Base-by-base conservation (phyloP, 768 basidiomycete species). In the Tricholoma flavovirens region DNA sequence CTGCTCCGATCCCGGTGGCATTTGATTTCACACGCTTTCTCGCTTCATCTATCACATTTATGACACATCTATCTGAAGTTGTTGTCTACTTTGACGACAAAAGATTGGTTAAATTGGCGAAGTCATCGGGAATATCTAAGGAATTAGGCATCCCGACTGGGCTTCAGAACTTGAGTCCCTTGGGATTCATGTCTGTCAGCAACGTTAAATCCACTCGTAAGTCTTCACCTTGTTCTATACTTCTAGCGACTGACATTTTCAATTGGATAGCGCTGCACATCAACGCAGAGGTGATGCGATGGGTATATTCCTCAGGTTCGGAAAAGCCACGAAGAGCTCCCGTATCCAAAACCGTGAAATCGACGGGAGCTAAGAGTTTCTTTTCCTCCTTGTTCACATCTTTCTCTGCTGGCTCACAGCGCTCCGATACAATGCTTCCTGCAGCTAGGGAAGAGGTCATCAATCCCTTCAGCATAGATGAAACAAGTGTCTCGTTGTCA, bases 11-110 rank as follows among this genome's bases (percentile, higher is more conserved):
- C 56, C 93, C 92, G 0, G 77, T 82, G 15, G 79, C 89, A 6
- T 90, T 95, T 59, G 93, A 98, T 64, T 86, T 98, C 60, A 83
- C 88, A 30, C 83, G 91, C 19, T 98, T 99, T 68, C 78, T 99
- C 17, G 80, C 87, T 36, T 95, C 93, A 2, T 91, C 90, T 0
- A 85, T 99, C 54, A 94, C 93, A 0, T 99, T 99, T 73, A 98
- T 97, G 88, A 75, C 80, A 10, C 79, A 84, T 57, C 78, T 99
- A 9, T 74, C 75, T 10, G 79, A 87, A 68, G 82, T 98, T 56
- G 84, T 83, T 60, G 83, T 98, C 24, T 92, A 82, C 69, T 83
- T 97, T 40, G 87, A 98, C 64, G 86, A 87, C 59, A 81, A 86
- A 64, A 76, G 87, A 33, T 76, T 94, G 5, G 82, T 83, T 4